A percentile compares a stretch with the other conserved stretches of the same genome.
These are phyloP conservation scores for Leccinum longicurvipes DNA, from an alignment of 768 basidiomycete species.

Conservation along the genomic window DNA sequence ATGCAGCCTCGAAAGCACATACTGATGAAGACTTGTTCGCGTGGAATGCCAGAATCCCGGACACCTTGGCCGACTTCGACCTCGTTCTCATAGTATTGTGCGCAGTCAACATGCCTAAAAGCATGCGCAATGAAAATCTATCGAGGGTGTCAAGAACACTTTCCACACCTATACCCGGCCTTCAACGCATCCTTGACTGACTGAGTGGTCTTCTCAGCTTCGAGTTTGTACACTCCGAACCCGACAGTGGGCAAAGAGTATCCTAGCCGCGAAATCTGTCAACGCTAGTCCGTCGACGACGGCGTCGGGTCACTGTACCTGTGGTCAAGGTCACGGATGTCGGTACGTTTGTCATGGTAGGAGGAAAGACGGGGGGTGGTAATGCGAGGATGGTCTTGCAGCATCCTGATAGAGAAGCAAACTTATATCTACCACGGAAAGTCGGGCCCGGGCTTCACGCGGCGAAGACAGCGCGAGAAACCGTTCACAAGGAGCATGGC, in stretches of 20 bases:
- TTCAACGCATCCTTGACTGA: constrained; percentile 22
- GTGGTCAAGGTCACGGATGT: constrained; percentile 8
- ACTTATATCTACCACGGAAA: constrained; percentile 1
- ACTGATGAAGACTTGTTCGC: constrained; percentile 33
- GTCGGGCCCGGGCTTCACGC: background rate
- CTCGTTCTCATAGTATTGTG: constrained; percentile 27
- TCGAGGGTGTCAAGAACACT: background rate
- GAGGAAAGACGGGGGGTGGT: background rate
- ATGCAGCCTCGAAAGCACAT: background rate
- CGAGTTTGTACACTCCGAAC: constrained; percentile 23
- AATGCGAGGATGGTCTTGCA: background rate
- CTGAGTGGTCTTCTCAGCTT: constrained; percentile 3
- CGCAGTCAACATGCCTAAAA: constrained; percentile 26
- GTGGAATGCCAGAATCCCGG: constrained; percentile 17
- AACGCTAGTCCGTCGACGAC: background rate
- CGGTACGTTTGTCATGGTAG: constrained; percentile 7
- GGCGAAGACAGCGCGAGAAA: background rate
- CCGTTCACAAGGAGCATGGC: background rate
- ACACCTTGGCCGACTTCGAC: constrained; percentile 25
- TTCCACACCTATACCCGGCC: constrained; percentile 25
- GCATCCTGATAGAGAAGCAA: background rate
- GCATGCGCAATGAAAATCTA: background rate
- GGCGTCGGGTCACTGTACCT: background rate
- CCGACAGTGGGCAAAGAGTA: constrained; percentile 26
- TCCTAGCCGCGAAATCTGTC: constrained; percentile 10